These are phyloP conservation scores for Phlebopus sp. DNA, from an alignment of 1,284 basidiomycete species.

Conservation along the genomic window DNA sequence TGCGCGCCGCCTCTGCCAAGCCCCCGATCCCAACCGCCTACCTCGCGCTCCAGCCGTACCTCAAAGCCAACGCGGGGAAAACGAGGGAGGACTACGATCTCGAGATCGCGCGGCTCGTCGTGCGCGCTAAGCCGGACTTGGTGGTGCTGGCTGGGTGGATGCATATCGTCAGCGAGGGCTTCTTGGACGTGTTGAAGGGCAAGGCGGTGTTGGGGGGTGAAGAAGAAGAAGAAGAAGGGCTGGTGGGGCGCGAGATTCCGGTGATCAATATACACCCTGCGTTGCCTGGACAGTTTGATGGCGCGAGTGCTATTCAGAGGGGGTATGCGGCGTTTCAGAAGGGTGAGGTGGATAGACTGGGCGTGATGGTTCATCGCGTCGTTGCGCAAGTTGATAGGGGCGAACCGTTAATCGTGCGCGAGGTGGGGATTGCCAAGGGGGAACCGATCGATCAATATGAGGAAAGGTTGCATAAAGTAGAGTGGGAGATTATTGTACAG, in stretches of 20 bases:
- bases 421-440: constrained; percentile 72
- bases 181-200: constrained; percentile 52
- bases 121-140: constrained; percentile 70
- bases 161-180: constrained; percentile 77
- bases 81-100: constrained; percentile 86
- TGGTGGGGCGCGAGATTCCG: constrained; percentile 53
- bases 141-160: constrained; percentile 97
- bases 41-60: constrained; percentile 83
- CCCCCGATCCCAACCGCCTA: constrained; percentile 84
- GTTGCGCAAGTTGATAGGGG: constrained; percentile 93
- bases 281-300: constrained; percentile 92
- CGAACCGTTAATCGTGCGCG: constrained; percentile 78
- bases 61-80: constrained; percentile 71
- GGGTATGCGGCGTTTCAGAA: constrained; percentile 87
- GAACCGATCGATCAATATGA: constrained; percentile 80
- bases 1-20: constrained; percentile 65
- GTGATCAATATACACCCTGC: constrained; percentile 98
- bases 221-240: constrained; percentile 31
- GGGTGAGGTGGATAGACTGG: constrained; percentile 76
- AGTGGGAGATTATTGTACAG: constrained; percentile 92
- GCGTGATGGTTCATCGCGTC: constrained; percentile 94
- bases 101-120: constrained; percentile 75
- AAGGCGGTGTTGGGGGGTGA: constrained; percentile 29
- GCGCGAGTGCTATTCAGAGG: constrained; percentile 85
- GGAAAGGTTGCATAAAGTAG: constrained; percentile 74